A percentile compares a stretch with the other conserved stretches of the same genome.
phyloP scores from a whole-genome alignment of 2,329 filamentous ascomycete species.

The Fusarium poae region DNA sequence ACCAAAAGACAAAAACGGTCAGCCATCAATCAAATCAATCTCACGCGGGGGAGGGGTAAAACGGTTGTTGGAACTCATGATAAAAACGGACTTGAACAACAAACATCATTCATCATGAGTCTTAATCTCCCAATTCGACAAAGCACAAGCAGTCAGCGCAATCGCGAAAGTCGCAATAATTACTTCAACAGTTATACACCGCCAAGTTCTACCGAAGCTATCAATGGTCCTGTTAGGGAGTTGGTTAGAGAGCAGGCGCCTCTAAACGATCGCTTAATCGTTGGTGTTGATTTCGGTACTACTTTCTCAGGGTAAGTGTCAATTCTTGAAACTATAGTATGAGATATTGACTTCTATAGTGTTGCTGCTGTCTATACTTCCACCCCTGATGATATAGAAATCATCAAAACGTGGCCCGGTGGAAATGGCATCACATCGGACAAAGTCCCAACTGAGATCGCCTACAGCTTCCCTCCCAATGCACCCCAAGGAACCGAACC shows the following conservation, averaged over 20 bases:
- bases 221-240: slow-evolving; percentile 71
- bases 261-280: slow-evolving; percentile 74
- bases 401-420: slow-evolving; percentile 87
- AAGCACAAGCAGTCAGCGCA: slow-evolving; percentile 61
- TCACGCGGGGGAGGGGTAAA: slow-evolving; percentile 47
- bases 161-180: slow-evolving; percentile 65
- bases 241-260: slow-evolving; percentile 65
- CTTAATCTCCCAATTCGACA: slow-evolving; percentile 66
- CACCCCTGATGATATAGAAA: slow-evolving; percentile 83
- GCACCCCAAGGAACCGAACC: slow-evolving; percentile 57
- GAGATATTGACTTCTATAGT: slow-evolving; percentile 41
- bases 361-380: slow-evolving; percentile 81
- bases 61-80: slow-evolving; percentile 35
- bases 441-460: slow-evolving; percentile 86
- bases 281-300: slow-evolving; percentile 87
- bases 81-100: slow-evolving; percentile 24
- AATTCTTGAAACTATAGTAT: neutral
- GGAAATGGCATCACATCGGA: slow-evolving; percentile 89
- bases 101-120: slow-evolving; percentile 56
- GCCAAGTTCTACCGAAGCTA: slow-evolving; percentile 70
- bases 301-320: slow-evolving; percentile 79
- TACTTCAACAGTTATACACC: slow-evolving; percentile 69
- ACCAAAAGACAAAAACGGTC: slow-evolving; percentile 25
- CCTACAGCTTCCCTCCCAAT: slow-evolving; percentile 63
- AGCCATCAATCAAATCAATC: slow-evolving; percentile 5